Base-by-base conservation (phyloP, 345 rosid species). In the Populus davidiana region DNA sequence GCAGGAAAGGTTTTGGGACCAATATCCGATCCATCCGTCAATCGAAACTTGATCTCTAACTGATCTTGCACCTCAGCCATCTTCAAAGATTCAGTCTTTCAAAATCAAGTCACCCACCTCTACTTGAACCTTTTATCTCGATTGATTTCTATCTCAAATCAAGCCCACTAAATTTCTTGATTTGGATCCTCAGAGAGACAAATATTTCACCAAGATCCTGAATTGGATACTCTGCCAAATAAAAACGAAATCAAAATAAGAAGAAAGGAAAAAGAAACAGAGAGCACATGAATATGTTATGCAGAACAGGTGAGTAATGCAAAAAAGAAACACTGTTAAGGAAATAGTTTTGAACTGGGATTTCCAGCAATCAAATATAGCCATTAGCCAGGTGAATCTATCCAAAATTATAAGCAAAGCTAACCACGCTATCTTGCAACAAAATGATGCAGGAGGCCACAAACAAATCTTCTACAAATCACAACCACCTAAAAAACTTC, bases 11-110 rank as follows among this genome's bases (percentile, higher is more conserved):
- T 70, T 86, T 83, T 91, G 59, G 99, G 99, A 69, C 99, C 99
- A 9, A 96, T 96, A 88, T 96, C 99, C 0, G 97, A 88, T 79
- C 97, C 98, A 79, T 96, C 99, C 2, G 83, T 85, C 86, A 96
- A 88, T 41, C 98, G 90, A 85, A 96, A 96, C 89, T 90, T 93
- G 85, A 96, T 92, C 90, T 96, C 94, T 76, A 92, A 80, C 82
- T 91, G 97, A 88, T 92, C 88, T 82, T 92, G 89, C 14, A 89
- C 92, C 71, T 83, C 90, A 65, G 92, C 91, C 99, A 93, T 96
- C 77, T 81, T 80, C 85, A 76, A 11, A 68, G 65, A 75, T 81
- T 31, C 63, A 38, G 67, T 81, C 64, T 33, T 74, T 18, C 75
- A 75, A 70, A 43, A 43, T 44, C 70, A 59, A 79, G 81, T 29